Conservation (phyloP, 768 basidiomycete genomes). For the Clavulina sp. region DNA sequence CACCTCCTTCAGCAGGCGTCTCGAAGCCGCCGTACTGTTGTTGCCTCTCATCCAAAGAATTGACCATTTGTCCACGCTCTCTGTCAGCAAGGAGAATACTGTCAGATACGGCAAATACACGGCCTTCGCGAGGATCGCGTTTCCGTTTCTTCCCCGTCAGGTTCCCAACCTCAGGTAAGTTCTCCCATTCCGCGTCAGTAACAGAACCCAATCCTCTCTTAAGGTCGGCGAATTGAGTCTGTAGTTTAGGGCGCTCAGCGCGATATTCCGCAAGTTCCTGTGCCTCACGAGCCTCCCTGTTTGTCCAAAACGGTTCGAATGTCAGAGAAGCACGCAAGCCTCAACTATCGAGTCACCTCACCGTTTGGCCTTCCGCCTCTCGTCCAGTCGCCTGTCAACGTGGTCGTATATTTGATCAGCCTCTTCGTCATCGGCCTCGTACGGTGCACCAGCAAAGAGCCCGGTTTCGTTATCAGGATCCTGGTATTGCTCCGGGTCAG, state of each 20-base stretch:
- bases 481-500: constrained; percentile 82
- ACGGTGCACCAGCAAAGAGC: constrained; percentile 86
- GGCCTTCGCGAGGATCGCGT: constrained; percentile 45
- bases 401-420: constrained; percentile 87
- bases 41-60: constrained; percentile 51
- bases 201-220: constrained; percentile 78
- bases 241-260: constrained; percentile 82
- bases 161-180: constrained; percentile 90
- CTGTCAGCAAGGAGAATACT: constrained; percentile 81
- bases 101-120: constrained; percentile 82
- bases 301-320: neutral
- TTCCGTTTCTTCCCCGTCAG: constrained; percentile 80
- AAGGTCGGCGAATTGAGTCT: constrained; percentile 87
- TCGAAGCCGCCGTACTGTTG: constrained; percentile 69
- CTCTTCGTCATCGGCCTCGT: constrained; percentile 95
- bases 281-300: constrained; percentile 60
- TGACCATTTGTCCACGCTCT: constrained; percentile 56
- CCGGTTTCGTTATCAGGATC: constrained; percentile 97
- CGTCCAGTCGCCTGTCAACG: constrained; percentile 87
- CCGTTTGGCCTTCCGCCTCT: constrained; percentile 62
- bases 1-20: constrained; percentile 54
- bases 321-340: neutral
- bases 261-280: constrained; percentile 59
- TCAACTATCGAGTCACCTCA: constrained; percentile 29
- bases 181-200: constrained; percentile 87